Percentiles rank a stretch among this genome's conserved stretches.
Conservation (phyloP, 2,329 filamentous ascomycete species). For the Saccharata proteae region DNA sequence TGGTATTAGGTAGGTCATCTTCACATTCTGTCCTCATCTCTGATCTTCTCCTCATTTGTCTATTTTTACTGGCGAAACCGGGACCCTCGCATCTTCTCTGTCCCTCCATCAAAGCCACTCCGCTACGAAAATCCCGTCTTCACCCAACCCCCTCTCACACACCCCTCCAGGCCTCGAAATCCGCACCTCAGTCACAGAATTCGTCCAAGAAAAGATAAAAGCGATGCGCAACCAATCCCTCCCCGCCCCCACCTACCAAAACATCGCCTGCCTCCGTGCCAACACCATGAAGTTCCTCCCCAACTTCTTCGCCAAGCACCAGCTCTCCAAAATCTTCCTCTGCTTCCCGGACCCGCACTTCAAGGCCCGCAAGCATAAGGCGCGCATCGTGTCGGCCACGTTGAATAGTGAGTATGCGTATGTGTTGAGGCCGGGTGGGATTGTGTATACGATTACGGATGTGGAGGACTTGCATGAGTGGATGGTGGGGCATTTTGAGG, state of each 20-base stretch:
- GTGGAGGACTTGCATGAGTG: conserved; percentile 87
- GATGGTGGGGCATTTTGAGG: conserved; percentile 81
- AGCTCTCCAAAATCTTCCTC: conserved; percentile 86
- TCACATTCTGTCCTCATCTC: not conserved
- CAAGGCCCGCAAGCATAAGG: conserved; percentile 95
- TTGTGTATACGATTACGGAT: conserved; percentile 94
- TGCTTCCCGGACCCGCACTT: conserved; percentile 99
- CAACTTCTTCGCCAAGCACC: conserved; percentile 77
- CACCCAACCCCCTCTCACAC: not conserved
- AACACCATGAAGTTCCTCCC: conserved; percentile 99
- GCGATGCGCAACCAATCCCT: conserved; percentile 60
- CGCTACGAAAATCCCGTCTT: not conserved
- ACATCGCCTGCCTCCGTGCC: conserved; percentile 75
- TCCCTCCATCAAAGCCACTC: conserved; percentile 1
- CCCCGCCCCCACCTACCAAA: conserved; percentile 53
- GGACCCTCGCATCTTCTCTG: not conserved
- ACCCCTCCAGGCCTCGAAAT: conserved; percentile 63
- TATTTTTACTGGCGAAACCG: not conserved
- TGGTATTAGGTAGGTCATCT: conserved; percentile 59
- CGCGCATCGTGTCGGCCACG: conserved; percentile 78
- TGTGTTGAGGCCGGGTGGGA: conserved; percentile 67
- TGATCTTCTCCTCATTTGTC: not conserved
- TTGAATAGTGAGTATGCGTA: conserved; percentile 91
- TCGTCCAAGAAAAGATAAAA: conserved; percentile 75
- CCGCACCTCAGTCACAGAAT: conserved; percentile 77